Evolutionary conservation across 345 rosid genomes (phyloP).

Genomic region (Erodium maritimum): DNA sequence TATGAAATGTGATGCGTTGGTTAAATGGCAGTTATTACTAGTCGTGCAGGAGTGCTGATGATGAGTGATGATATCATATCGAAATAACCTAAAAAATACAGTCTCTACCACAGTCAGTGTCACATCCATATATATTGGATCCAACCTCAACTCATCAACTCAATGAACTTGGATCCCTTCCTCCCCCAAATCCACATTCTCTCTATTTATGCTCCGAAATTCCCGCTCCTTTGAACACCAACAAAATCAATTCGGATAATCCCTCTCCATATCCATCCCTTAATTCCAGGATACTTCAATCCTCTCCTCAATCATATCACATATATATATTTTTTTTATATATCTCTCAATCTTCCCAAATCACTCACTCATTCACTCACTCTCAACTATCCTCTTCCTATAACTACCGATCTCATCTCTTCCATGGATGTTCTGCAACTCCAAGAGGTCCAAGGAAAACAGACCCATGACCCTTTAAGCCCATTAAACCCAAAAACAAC

Average conservation of each 20-base stretch:
- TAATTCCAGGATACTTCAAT: not conserved
- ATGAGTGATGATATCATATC: no score
- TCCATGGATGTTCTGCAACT: slow-evolving; percentile 22
- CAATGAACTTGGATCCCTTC: no score
- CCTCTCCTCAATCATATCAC: no score
- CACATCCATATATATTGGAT: not conserved
- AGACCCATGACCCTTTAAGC: slow-evolving; percentile 26
- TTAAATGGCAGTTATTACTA: not conserved
- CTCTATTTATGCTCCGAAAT: not conserved
- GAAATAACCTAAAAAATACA: not conserved
- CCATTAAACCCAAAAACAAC: no score
- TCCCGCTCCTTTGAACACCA: no score
- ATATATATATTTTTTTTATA: no score
- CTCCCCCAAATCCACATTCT: not conserved
- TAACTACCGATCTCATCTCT: no score
- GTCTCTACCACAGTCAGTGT: not conserved
- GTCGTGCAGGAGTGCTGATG: no score
- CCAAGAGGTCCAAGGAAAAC: slow-evolving; percentile 41
- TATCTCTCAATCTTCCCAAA: no score
- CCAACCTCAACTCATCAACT: not conserved
- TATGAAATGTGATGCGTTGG: no score
- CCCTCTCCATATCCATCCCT: slow-evolving; percentile 10
- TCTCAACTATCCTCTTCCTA: no score
- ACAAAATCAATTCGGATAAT: not conserved
- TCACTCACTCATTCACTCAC: no score